Conservation (phyloP, 306 rosid genomes). For the Hippophae rhamnoides region DNA sequence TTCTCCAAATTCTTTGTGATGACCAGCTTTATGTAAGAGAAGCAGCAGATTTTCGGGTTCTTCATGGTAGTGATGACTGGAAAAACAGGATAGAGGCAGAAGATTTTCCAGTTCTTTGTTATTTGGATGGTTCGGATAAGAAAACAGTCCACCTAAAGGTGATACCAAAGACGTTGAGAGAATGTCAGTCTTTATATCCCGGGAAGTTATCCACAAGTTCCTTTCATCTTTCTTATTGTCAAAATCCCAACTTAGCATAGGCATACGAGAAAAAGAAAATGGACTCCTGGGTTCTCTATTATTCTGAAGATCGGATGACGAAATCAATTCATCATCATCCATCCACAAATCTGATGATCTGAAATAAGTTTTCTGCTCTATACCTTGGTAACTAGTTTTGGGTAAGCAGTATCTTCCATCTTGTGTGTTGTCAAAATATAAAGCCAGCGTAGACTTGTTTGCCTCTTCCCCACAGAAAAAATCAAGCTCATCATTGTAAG, state of each 20-base stretch:
- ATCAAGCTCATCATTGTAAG: constrained; percentile 27
- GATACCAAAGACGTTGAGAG: constrained; percentile 22
- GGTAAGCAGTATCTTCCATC: constrained; percentile 19
- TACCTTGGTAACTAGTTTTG: constrained; percentile 12
- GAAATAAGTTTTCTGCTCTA: constrained; percentile 11
- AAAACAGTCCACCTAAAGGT: constrained; percentile 15
- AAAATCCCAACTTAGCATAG: constrained; percentile 33
- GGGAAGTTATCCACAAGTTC: constrained; percentile 17
- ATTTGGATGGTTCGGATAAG: constrained; percentile 27
- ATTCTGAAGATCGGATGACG: too few species aligned
- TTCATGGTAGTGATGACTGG: constrained; percentile 24
- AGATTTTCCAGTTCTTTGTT: constrained; percentile 22
- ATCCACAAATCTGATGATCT: constrained; percentile 1
- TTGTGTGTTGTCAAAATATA: constrained; percentile 19
- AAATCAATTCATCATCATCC: background rate
- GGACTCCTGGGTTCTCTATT: too few species aligned
- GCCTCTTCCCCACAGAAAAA: constrained; percentile 24
- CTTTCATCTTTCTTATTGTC: constrained; percentile 19
- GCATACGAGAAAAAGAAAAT: background rate
- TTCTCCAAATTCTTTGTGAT: constrained; percentile 13
- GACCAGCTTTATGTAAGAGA: too few species aligned
- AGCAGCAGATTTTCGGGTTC: too few species aligned
- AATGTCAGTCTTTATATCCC: constrained; percentile 16
- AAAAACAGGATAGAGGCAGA: constrained; percentile 22
- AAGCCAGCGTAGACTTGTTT: constrained; percentile 36